phyloP scores from a whole-genome alignment of 2,329 filamentous ascomycete genomes.

The Fusarium devonianum region DNA sequence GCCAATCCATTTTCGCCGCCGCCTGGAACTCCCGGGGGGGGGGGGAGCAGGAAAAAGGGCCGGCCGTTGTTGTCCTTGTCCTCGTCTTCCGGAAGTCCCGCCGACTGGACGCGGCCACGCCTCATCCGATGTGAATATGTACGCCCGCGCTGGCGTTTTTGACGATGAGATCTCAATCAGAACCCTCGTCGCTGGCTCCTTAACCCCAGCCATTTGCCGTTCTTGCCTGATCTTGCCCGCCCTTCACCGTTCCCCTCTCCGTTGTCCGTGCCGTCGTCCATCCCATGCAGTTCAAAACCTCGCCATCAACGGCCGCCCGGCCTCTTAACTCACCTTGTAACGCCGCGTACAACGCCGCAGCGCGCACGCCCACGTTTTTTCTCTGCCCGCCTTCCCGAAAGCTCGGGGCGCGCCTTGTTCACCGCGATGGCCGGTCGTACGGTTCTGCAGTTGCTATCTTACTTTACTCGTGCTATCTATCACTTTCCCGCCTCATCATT shows the following conservation, averaged over 20 bases:
- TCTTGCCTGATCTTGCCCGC: constrained; percentile 14
- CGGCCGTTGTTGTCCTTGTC: too few species aligned
- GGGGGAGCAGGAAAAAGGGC: too few species aligned
- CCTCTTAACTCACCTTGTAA: too few species aligned
- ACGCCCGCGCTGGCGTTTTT: too few species aligned
- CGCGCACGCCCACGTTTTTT: constrained; percentile 19
- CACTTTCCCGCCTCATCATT: not conserved
- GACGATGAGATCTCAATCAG: constrained; percentile 21
- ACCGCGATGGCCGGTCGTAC: constrained; percentile 24
- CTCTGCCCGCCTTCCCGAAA: constrained; percentile 8
- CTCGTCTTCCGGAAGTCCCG: constrained; percentile 27
- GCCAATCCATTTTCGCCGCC: not conserved
- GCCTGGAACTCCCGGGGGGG: too few species aligned
- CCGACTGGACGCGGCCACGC: constrained; percentile 22
- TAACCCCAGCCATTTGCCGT: not conserved
- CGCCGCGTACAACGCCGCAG: constrained; percentile 4
- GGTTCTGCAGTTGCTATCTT: constrained; percentile 7
- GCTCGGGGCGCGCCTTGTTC: constrained; percentile 25
- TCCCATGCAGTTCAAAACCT: not conserved
- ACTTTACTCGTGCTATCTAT: not conserved
- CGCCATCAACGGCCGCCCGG: constrained; percentile 12
- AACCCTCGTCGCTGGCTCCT: not conserved
- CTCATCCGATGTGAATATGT: constrained; percentile 3
- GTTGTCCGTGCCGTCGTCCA: not conserved
- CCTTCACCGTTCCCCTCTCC: not conserved